Conservation (phyloP, 176 grass and related monocot species). For the Eragrostis curvula region DNA sequence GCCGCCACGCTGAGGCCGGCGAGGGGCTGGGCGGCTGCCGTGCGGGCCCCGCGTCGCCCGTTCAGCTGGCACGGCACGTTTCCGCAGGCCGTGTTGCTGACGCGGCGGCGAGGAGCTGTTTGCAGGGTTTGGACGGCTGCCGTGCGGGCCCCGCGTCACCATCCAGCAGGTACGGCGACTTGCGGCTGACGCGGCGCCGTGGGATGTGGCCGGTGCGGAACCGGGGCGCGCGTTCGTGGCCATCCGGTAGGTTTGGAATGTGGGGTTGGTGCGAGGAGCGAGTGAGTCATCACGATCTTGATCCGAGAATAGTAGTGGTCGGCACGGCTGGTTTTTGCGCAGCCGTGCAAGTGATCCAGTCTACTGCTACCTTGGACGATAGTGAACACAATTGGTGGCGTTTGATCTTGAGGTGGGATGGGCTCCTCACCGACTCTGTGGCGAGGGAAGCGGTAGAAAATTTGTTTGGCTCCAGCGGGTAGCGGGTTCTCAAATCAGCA, state of each 20-base stretch:
- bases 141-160: not conserved
- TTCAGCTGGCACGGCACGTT: not conserved
- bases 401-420: no score
- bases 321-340: not conserved
- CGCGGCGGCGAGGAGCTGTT: not conserved
- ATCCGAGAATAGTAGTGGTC: not conserved
- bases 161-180: not conserved
- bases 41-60: not conserved
- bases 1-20: not conserved
- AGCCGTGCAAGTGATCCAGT: not conserved
- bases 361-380: no score
- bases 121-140: not conserved
- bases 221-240: not conserved
- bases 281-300: not conserved
- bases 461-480: no score
- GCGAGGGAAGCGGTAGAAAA: no score
- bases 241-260: not conserved
- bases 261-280: not conserved
- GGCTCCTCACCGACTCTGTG: no score
- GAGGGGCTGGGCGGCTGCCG: not conserved
- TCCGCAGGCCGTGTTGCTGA: not conserved
- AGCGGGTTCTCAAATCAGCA: no score
- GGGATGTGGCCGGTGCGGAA: not conserved
- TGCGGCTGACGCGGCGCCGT: slow-evolving; percentile 18
- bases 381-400: no score